Evolutionary conservation across 306 rosid genomes (phyloP).

Genomic region (Vigna radiata): DNA sequence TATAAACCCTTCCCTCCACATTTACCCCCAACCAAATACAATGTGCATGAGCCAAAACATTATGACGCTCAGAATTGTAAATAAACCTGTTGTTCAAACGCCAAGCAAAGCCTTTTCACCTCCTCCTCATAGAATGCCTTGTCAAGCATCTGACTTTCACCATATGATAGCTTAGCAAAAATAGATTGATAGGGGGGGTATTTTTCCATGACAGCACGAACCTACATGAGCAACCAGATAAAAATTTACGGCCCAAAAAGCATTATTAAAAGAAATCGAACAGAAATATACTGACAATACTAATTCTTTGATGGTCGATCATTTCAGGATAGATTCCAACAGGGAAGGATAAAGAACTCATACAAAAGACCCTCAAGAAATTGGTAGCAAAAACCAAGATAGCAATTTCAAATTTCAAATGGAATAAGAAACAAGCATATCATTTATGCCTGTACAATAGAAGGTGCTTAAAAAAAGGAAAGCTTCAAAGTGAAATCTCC

Average conservation of each 20-base stretch:
- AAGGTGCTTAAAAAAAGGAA: constrained; percentile 10
- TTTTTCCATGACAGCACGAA: constrained; percentile 88
- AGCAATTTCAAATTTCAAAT: constrained; percentile 14
- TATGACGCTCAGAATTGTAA: not conserved
- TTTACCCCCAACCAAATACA: not conserved
- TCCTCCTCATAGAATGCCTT: constrained; percentile 99
- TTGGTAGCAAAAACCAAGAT: constrained; percentile 1
- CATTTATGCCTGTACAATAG: not conserved
- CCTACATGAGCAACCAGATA: constrained; percentile 58
- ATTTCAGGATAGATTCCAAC: constrained; percentile 8
- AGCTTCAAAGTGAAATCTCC: not conserved
- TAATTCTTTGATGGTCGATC: not conserved
- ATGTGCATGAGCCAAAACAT: not conserved
- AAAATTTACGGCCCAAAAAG: constrained; percentile 18
- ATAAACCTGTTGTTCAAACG: constrained; percentile 95
- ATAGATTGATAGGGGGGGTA: constrained; percentile 96
- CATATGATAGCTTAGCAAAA: constrained; percentile 86
- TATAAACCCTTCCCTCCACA: not conserved
- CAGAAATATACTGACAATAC: constrained; percentile 1
- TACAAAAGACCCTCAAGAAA: constrained; percentile 24
- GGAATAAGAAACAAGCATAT: constrained; percentile 9
- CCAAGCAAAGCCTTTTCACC: constrained; percentile 95
- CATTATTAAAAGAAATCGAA: constrained; percentile 15
- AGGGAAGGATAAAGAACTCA: not conserved
- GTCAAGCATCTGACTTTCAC: constrained; percentile 98